Conservation (phyloP, 129 eudicot genomes). For the Centaurea solstitialis region DNA sequence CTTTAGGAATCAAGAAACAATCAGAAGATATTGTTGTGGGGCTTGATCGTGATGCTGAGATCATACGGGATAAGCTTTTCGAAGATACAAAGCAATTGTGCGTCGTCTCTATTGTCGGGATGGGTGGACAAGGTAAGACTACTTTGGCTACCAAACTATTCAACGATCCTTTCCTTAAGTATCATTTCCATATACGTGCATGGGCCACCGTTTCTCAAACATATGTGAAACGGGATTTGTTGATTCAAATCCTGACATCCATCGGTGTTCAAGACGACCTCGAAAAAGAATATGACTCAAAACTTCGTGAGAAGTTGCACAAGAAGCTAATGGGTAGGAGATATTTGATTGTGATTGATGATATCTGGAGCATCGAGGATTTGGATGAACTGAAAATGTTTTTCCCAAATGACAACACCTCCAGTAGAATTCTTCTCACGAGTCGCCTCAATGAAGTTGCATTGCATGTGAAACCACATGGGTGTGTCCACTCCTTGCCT, state of each 20-base stretch:
- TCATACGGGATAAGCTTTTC: neutral
- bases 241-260: neutral
- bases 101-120: neutral
- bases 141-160: neutral
- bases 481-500: neutral
- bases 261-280: neutral
- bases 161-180: neutral
- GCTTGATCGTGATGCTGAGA: neutral
- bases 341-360: neutral
- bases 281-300: neutral
- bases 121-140: neutral
- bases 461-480: neutral
- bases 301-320: neutral
- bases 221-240: neutral
- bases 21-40: neutral
- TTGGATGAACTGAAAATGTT: neutral
- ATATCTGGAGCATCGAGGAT: neutral
- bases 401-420: neutral
- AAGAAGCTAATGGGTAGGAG: neutral
- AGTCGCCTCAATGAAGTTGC: conserved; percentile 7
- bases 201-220: neutral
- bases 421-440: neutral
- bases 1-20: neutral
- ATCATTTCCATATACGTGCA: neutral
- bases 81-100: neutral